These are phyloP conservation scores for Suillus decipiens DNA, from an alignment of 768 basidiomycete species.

Conservation along the genomic window DNA sequence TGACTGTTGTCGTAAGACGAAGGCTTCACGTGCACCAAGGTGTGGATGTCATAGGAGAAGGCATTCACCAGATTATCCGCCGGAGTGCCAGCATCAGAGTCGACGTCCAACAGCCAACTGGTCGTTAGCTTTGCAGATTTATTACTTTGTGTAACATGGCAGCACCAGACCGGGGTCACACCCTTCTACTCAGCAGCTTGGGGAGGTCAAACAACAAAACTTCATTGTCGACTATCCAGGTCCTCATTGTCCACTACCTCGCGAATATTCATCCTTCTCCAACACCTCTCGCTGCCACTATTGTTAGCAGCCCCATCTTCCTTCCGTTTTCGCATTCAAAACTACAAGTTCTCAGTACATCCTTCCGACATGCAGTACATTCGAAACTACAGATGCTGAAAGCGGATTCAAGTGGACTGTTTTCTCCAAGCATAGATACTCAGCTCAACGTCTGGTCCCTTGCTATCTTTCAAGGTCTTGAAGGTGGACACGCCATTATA, in stretches of 20 bases:
- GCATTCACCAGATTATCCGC: background rate
- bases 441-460: slow-evolving; percentile 52
- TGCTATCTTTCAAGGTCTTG: slow-evolving; percentile 56
- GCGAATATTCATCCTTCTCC: slow-evolving; percentile 28
- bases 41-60: background rate
- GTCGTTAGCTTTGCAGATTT: background rate
- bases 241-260: slow-evolving; percentile 31
- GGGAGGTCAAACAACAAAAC: slow-evolving; percentile 21
- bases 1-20: background rate
- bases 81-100: background rate
- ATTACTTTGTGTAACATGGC: slow-evolving; percentile 10
- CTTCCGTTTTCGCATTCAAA: slow-evolving; percentile 31
- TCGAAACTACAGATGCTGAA: slow-evolving; percentile 27
- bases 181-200: slow-evolving; percentile 26
- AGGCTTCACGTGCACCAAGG: background rate
- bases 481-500: slow-evolving; percentile 65
- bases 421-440: slow-evolving; percentile 38
- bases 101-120: background rate
- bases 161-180: slow-evolving; percentile 22
- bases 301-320: slow-evolving; percentile 34
- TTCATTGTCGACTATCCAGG: slow-evolving; percentile 25
- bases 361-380: slow-evolving; percentile 35
- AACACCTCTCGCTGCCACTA: slow-evolving; percentile 34
- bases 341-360: slow-evolving; percentile 27
- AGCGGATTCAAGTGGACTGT: slow-evolving; percentile 31